phyloP scores from a whole-genome alignment of 2,329 filamentous ascomycete species.

The Ceratocystis variospora region DNA sequence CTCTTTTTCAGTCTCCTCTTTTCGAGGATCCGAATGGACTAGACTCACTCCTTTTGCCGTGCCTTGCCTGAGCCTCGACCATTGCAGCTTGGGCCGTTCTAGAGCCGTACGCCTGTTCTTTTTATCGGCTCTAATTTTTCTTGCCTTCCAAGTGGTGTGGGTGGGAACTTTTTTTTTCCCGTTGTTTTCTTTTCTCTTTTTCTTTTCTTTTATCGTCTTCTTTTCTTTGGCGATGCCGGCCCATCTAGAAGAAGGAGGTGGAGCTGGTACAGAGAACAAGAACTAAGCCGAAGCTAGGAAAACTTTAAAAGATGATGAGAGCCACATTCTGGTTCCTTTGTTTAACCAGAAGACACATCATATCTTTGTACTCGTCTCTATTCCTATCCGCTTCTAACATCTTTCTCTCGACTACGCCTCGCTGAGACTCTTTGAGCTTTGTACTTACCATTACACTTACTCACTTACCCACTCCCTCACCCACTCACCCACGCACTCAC shows the following conservation, averaged over 20 bases:
- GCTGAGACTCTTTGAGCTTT: not conserved
- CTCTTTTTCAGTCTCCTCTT: not conserved
- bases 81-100: conserved; percentile 7
- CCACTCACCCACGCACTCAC: too few species aligned
- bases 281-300: not conserved
- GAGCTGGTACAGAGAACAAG: not conserved
- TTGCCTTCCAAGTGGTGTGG: not conserved
- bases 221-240: not conserved
- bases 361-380: not conserved
- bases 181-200: not conserved
- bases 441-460: not conserved
- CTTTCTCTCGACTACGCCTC: not conserved
- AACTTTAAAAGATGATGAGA: conserved; percentile 1
- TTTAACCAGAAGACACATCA: not conserved
- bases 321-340: not conserved
- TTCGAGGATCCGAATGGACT: not conserved
- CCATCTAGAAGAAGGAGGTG: not conserved
- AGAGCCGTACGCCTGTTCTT: conserved; percentile 1
- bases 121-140: conserved; percentile 7
- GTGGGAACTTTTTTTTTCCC: not conserved
- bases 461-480: not conserved
- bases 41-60: conserved; percentile 6
- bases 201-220: not conserved
- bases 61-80: conserved; percentile 3
- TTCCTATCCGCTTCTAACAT: not conserved